Base-by-base conservation (phyloP, 1,284 basidiomycete species). In the Rhodotorula sp. region DNA sequence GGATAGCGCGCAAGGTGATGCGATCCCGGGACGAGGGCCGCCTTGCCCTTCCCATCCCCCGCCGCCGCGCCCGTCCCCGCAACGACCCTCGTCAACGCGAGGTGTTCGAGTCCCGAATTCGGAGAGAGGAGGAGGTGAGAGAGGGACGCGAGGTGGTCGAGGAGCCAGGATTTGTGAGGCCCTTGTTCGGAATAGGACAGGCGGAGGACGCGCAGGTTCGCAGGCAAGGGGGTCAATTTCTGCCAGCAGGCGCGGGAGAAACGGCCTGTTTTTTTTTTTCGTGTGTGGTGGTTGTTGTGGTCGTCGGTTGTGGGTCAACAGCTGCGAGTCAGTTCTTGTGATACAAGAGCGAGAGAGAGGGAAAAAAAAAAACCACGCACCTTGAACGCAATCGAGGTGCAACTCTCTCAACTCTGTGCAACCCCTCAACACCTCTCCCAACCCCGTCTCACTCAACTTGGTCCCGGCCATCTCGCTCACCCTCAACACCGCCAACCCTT, bases 161-260 rank as follows among this genome's bases (percentile, higher is more conserved):
- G 57, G 1, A 56, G 49, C 75, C 75, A 76, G 16, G 70, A 68
- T 49, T 76, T 76, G 72, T 74, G 74, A 23, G 74, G 74, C 0
- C 47, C 43, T 2, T 63, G 55, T 38, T 76, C 74, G 47, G 67
- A 63, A 59, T 68, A 76, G 38, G 19, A 3, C 49, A 76, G 49
- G 28, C 31, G 52, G 56, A 76, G 54, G 12, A 58, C 52, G 31
- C 49, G 62, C 26, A 76, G 68, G 6, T 62, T 54, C 8, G 69
- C 5, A 1, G 74, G 69, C 21, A 67, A 61, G 1, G 63, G 60
- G 3, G 62, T 23, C 49, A 76, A 61, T 31, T 62, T 67, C 8
- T 58, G 43, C 74, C 74, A 76, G 60, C 62, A 65, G 14, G 59
- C n/a, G 49, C 66, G 66, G 19, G 72, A 69, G 50, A 76, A 57